Evolutionary conservation across 2,329 filamentous ascomycete genomes (phyloP), one percentile per base, ranked within the genome.

Genomic region (Dactylellina sp.): DNA sequence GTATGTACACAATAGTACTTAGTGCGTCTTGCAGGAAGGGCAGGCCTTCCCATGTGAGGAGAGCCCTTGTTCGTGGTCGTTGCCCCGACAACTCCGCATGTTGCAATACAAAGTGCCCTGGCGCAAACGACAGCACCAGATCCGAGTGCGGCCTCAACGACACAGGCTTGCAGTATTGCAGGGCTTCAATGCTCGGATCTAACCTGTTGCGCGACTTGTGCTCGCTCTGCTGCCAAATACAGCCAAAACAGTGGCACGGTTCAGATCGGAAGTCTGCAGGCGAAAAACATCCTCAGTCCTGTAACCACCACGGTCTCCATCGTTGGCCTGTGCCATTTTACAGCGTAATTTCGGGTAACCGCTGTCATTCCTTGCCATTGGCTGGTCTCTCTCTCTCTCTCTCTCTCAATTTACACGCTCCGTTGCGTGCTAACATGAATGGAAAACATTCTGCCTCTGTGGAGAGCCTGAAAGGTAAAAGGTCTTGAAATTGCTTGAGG

Each of bases 21-120:
- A n/a, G n/a, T n/a, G n/a, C n/a, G 28, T 4, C 9, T 32, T 5
- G 28, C 28, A 32, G 28, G 28, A n/a, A n/a, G n/a, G n/a, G n/a
- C n/a, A n/a, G n/a, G 28, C 9, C 4, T 32, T 32, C 28, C 28
- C 28, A 32, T 32, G 28, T 9, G 28, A 32, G 28, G 28, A 7
- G 25, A 7, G 25, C 49, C 28, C 24, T 37, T 49, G 35, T 18
- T 47, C 63, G 55, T 68, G 63, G 44, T 39, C 42, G 63, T 68
- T 68, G 63, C 63, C 63, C 53, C 53, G 46, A 68, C 63, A 68
- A 68, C 63, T 60, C 22, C 32, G 18, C 49, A 53, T 35, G 9
- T 12, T 25, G 18, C n/a, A 7, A 28, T 32, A 28, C 32, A 35
- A 1, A 6, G n/a, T n/a, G n/a, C 62, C 20, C 22, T 20, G 62